Percentiles rank a stretch among this genome's conserved stretches.
Evolutionary conservation across 257 asterid genomes (phyloP).

Genomic region (Solanum ossicruentum): DNA sequence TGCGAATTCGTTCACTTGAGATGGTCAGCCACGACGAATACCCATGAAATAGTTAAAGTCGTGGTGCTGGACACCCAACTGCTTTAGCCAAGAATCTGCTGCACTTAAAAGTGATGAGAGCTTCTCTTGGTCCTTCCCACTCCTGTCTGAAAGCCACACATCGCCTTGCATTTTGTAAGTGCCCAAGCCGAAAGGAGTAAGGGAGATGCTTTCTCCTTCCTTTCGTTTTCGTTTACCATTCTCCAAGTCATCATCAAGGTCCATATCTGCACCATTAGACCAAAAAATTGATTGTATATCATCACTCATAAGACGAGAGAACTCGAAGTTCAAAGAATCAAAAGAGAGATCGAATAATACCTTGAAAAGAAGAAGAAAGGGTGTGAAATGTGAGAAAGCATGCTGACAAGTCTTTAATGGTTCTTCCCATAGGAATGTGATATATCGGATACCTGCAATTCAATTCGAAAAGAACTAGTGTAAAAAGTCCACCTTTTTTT

Average conservation of each 20-base stretch:
- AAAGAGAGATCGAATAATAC: background rate
- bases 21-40: conserved; percentile 32
- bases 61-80: conserved; percentile 75
- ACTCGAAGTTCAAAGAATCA: background rate
- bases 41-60: conserved; percentile 91
- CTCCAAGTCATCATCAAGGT: conserved; percentile 17
- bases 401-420: conserved; percentile 35
- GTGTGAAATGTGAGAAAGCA: conserved; percentile 47
- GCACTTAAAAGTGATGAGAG: conserved; percentile 54
- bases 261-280: conserved; percentile 17
- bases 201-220: conserved; percentile 28
- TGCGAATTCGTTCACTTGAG: background rate
- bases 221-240: conserved; percentile 8
- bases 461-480: conserved; percentile 1
- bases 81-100: conserved; percentile 97
- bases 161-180: conserved; percentile 44
- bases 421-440: conserved; percentile 41
- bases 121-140: conserved; percentile 38
- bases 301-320: background rate
- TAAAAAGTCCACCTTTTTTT: background rate
- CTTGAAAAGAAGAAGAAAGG: conserved; percentile 47
- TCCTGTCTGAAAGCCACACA: conserved; percentile 28
- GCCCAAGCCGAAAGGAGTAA: conserved; percentile 39
- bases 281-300: background rate
- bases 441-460: conserved; percentile 43